Evolutionary conservation across 2,329 filamentous ascomycete species (phyloP), one percentile per base, ranked within the genome.

Genomic region (Fusarium denticulatum): DNA sequence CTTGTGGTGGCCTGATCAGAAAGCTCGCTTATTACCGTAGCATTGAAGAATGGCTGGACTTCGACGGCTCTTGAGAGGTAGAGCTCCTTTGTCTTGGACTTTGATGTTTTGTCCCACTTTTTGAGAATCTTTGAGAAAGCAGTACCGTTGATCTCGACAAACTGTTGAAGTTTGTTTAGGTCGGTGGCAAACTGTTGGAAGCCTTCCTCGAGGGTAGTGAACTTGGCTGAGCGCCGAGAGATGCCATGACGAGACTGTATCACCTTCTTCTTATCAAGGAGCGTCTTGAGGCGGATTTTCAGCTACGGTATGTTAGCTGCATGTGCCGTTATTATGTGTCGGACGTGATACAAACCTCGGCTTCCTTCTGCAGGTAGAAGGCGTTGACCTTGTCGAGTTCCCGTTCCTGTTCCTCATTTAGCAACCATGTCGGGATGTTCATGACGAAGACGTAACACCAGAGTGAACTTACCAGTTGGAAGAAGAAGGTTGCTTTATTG

Each of bases 71-170:
- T 90, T 15, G 97, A 97, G 40, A 99, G 91, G 81, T 98, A 99
- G 45, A 98, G 89, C 84, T 98, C 96, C 83, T 99, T 99, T 67
- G 96, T 98, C 82, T 96, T 96, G 58, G 96, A 98, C 88, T 98
- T 99, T 76, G 96, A 98, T 3, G 95, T 98, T 89, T 99, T 99
- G 85, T 99, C 96, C 96, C 96, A 99, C 89, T 99, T 99, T 85
- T 99, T 99, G 73, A 99, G 86, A 67, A 99, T 99, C 83, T 99
- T 99, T 34, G 96, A 98, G 82, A 98, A 98, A 22, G 95, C 96
- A 4, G 94, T 98, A 79, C 96, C 96, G 81, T 99, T 99, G 80
- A 98, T 94, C 82, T 98, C 96, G 74, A 99, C 95, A 83, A 98
- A 99, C 86, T 98, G 96, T 86, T 98, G 95, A 22, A 99, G 89